Evolutionary conservation across 768 basidiomycete genomes (phyloP).

Genomic region (Russula sp.): DNA sequence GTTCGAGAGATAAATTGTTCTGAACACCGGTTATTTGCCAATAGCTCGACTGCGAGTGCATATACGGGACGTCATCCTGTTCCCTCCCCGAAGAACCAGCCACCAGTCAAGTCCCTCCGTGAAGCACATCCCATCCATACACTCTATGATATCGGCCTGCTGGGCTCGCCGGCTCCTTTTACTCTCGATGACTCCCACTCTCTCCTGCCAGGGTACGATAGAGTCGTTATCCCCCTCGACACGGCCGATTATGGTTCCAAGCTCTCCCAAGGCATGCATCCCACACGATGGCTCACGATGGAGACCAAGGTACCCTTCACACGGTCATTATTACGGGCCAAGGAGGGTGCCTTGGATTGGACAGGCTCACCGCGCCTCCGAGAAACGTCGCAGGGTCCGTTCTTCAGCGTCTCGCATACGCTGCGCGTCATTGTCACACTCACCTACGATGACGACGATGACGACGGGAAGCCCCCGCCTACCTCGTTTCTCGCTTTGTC

Average conservation of each 20-base stretch:
- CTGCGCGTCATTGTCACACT: constrained; percentile 24
- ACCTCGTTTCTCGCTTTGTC: constrained; percentile 37
- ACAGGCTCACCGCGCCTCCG: constrained; percentile 22
- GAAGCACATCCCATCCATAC: constrained; percentile 49
- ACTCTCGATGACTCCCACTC: constrained; percentile 45
- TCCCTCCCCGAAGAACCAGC: constrained; percentile 54
- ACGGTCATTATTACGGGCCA: constrained; percentile 30
- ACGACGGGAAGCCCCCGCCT: constrained; percentile 5
- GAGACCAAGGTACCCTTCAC: constrained; percentile 53
- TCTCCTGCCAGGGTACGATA: constrained; percentile 48
- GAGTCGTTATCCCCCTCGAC: constrained; percentile 48
- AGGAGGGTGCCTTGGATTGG: constrained; percentile 14
- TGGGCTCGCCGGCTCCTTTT: constrained; percentile 30
- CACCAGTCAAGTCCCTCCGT: constrained; percentile 58
- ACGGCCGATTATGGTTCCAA: constrained; percentile 52
- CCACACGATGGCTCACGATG: constrained; percentile 55
- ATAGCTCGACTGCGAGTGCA: constrained; percentile 40
- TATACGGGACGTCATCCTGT: constrained; percentile 53
- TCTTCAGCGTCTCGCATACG: constrained; percentile 32
- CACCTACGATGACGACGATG: constrained; percentile 17
- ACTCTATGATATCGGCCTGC: constrained; percentile 52
- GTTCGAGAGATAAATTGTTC: neutral
- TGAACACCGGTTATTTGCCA: neutral
- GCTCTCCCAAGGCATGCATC: constrained; percentile 36
- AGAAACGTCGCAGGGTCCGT: constrained; percentile 15